A percentile compares a stretch with the other conserved stretches of the same genome.
Conservation (phyloP, 768 basidiomycete genomes). For the Tulasnella sp. region DNA sequence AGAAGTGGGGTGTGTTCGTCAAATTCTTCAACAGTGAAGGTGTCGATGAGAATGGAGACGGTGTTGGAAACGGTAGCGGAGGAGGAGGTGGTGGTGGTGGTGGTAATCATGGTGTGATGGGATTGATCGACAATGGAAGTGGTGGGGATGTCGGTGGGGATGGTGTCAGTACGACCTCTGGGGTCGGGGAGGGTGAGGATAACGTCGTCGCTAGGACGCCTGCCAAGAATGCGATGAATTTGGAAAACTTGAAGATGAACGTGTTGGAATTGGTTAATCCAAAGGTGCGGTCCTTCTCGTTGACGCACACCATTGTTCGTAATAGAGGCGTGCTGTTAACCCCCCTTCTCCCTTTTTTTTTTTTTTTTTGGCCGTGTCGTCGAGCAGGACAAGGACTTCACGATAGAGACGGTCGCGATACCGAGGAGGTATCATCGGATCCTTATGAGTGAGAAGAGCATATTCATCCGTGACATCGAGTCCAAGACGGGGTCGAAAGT, state of each 20-base stretch:
- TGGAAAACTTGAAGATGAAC: slow-evolving; percentile 89
- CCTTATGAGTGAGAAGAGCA: slow-evolving; percentile 87
- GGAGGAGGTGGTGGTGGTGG: neutral
- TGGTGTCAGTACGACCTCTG: neutral
- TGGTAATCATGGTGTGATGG: too few species aligned
- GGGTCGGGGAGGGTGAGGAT: slow-evolving; percentile 57
- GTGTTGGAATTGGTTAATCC: slow-evolving; percentile 97
- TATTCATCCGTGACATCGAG: slow-evolving; percentile 96
- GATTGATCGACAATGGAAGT: too few species aligned
- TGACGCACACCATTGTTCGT: too few species aligned
- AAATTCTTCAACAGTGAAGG: slow-evolving; percentile 98
- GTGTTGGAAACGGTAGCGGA: neutral
- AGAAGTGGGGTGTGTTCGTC: slow-evolving; percentile 98
- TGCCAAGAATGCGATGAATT: slow-evolving; percentile 89
- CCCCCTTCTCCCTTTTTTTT: neutral
- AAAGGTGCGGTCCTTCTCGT: slow-evolving; percentile 47
- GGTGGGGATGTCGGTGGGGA: neutral
- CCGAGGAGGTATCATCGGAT: slow-evolving; percentile 93
- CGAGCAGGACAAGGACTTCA: slow-evolving; percentile 86
- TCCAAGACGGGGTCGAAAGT: slow-evolving; percentile 90
- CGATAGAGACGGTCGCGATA: slow-evolving; percentile 85
- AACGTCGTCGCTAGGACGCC: slow-evolving; percentile 98
- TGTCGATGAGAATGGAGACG: slow-evolving; percentile 40
- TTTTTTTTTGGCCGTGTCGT: neutral
- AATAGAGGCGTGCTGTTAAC: slow-evolving; percentile 2